These are phyloP conservation scores for Prunus armeniaca DNA, from an alignment of 306 rosid genomes.

Conservation along the genomic window DNA sequence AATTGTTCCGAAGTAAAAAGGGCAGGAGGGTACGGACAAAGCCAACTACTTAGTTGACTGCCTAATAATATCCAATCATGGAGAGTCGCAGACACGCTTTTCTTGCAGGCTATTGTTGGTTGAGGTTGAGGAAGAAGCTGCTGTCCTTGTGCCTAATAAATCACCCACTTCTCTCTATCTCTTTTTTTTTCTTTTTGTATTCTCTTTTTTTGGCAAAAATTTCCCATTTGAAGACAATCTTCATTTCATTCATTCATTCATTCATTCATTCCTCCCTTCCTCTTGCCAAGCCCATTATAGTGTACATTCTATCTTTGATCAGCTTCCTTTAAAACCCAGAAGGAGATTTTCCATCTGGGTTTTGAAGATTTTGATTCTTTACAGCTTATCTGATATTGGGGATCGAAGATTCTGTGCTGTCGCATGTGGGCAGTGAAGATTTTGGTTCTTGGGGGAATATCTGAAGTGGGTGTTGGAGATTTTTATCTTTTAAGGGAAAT, in stretches of 20 bases:
- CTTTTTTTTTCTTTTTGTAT: neutral
- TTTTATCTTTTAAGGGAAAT: neutral
- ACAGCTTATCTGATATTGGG: conserved; percentile 4
- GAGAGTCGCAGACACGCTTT: conserved; percentile 35
- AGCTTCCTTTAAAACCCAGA: conserved; percentile 20
- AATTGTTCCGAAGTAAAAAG: conserved; percentile 15
- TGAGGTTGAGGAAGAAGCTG: conserved; percentile 10
- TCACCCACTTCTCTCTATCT: conserved; percentile 14
- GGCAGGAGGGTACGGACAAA: conserved; percentile 24
- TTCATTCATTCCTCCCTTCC: conserved; percentile 13
- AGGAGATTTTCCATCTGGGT: conserved; percentile 19
- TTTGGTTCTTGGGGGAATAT: conserved; percentile 22
- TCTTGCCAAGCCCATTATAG: conserved; percentile 17
- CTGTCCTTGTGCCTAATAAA: conserved; percentile 22
- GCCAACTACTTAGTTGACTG: conserved; percentile 60
- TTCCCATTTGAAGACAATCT: conserved; percentile 11
- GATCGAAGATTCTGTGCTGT: conserved; percentile 11
- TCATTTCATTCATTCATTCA: neutral
- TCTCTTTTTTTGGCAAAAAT: conserved; percentile 30
- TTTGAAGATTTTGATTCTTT: conserved; percentile 25
- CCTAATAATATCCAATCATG: conserved; percentile 48
- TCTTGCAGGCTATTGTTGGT: conserved; percentile 30
- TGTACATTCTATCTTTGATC: conserved; percentile 20
- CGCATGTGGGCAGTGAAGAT: conserved; percentile 9
- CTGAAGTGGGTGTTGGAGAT: conserved; percentile 19